A percentile compares a stretch with the other conserved stretches of the same genome.
phyloP scores from a whole-genome alignment of 208 protist species.

The Leishmania gerbilli region DNA sequence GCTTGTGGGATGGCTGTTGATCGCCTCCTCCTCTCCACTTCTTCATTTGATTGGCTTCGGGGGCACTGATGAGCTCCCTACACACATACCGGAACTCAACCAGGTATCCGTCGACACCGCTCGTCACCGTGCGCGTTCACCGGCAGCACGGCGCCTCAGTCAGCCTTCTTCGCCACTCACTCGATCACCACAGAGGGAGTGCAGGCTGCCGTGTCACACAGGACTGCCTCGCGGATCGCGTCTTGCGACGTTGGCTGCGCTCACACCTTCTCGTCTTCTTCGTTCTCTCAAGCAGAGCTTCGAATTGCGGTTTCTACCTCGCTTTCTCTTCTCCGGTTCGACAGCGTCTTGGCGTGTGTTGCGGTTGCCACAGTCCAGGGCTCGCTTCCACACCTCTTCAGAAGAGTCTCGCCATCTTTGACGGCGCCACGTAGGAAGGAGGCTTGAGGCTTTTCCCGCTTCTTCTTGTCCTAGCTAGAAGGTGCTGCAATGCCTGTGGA shows the following conservation, averaged over 20 bases:
- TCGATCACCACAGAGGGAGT: not conserved
- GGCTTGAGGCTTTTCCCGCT: not conserved
- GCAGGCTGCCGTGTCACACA: not conserved
- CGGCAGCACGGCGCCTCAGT: not conserved
- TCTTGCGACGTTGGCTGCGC: not conserved
- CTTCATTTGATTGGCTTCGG: not conserved
- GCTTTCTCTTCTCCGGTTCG: not conserved
- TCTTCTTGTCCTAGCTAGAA: not conserved
- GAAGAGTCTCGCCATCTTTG: not conserved
- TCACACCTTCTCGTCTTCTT: not conserved
- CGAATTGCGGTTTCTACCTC: not conserved
- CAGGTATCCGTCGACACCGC: not conserved
- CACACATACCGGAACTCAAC: not conserved
- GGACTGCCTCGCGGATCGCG: not conserved
- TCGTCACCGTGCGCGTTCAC: not conserved
- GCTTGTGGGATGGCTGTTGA: not conserved
- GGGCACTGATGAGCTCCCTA: not conserved
- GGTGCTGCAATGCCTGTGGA: constrained; percentile 69
- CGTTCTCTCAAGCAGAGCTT: not conserved
- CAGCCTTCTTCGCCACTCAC: not conserved
- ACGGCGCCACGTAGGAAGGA: not conserved
- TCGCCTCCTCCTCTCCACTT: not conserved
- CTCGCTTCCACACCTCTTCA: not conserved
- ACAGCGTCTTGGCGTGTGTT: not conserved
- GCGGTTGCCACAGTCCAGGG: not conserved